Evolutionary conservation across 805 yeast species (phyloP).

Genomic region (Maudiozyma turicensis): DNA sequence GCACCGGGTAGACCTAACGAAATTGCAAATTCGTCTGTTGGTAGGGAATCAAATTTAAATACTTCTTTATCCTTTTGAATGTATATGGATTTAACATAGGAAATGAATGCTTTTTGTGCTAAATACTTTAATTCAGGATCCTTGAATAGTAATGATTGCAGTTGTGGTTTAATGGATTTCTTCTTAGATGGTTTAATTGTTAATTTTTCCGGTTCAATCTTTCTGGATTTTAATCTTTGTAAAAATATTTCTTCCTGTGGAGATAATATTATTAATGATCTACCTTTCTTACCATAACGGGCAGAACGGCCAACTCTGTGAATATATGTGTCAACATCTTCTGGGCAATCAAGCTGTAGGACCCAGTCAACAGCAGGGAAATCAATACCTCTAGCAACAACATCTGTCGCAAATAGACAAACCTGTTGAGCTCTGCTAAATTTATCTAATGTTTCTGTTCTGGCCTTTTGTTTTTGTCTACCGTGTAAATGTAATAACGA

Average conservation of each 20-base stretch:
- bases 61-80: slow-evolving; percentile 82
- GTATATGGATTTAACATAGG: slow-evolving; percentile 77
- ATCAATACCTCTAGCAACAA: slow-evolving; percentile 86
- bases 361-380: slow-evolving; percentile 94
- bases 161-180: slow-evolving; percentile 67
- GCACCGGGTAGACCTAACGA: slow-evolving; percentile 94
- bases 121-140: slow-evolving; percentile 86
- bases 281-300: slow-evolving; percentile 75
- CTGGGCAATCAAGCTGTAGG: slow-evolving; percentile 87
- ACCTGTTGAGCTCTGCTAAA: slow-evolving; percentile 71
- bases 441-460: slow-evolving; percentile 72
- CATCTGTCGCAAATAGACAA: slow-evolving; percentile 81
- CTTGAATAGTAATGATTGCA: slow-evolving; percentile 84
- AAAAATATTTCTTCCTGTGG: slow-evolving; percentile 76
- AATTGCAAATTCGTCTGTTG: slow-evolving; percentile 75
- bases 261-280: slow-evolving; percentile 70
- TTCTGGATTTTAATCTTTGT: slow-evolving; percentile 47
- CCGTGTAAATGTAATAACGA: slow-evolving; percentile 81
- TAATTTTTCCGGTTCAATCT: slow-evolving; percentile 61
- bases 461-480: slow-evolving; percentile 80
- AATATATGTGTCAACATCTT: slow-evolving; percentile 78
- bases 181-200: slow-evolving; percentile 64
- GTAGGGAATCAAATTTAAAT: slow-evolving; percentile 66
- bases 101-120: slow-evolving; percentile 92
- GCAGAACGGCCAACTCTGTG: slow-evolving; percentile 90